Base-by-base conservation (phyloP, 208 protist genomes). In the Trypanosoma lewisi region DNA sequence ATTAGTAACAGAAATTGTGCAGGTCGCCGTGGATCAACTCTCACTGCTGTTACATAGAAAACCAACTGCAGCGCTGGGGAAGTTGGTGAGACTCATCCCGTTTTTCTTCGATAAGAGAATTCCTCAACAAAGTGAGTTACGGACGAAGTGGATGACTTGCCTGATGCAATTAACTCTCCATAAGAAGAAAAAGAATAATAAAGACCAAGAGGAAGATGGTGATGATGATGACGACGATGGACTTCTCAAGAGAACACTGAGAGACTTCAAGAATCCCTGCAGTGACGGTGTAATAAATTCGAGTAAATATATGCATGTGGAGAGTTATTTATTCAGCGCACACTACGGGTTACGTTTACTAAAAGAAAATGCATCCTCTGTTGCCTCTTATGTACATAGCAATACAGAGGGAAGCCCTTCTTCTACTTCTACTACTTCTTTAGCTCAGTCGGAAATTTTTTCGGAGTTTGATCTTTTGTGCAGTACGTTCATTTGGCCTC, bases 401-500 rank as follows among this genome's bases (percentile, higher is more conserved):
- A 44, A 30, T 52, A 25, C 36, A 21, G 51, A 27, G 12, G 41
- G 25, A 49, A 27, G 31, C 5, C 0, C 28, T n/a, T 27, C 21
- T 33, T 60, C 41, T 37, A 4, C 39, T n/a, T n/a, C n/a, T n/a
- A n/a, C n/a, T n/a, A n/a, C n/a, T n/a, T n/a, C n/a, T n/a, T n/a
- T n/a, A 21, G 28, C 28, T 11, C 37, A 30, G 21, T 21, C 16
- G 2, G 36, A 62, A 14, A 31, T 23, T 8, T 66, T 51, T 36
- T 77, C 55, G 42, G 70, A 78, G 23, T 75, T 91, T 39, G 76
- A 94, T 68, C 60, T 83, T 45, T 52, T 88, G 16, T 90, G 84
- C 60, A 74, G 82, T 50, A 78, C 89, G 31, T 88, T 84, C 58
- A 83, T 80, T 17, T 94, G 88, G 85, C 88, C 88, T 3, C 70